Percentiles rank a stretch among this genome's conserved stretches.
phyloP scores from a whole-genome alignment of 176 grass and related monocot genomes.

The Zea mays region Zm-B73-REFERENCE-NAM-5.0 NC_050101.1:163478001-163478500 shows the following conservation, averaged over 20 bases:
- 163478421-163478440: conserved; percentile 50
- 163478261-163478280: conserved; percentile 35
- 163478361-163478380: conserved; percentile 11
- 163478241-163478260: conserved; percentile 10
- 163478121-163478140: too few relatives aligned
- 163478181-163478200: conserved; percentile 12
- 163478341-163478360: conserved; percentile 1
- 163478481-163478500: conserved; percentile 33
- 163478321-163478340: conserved; percentile 41
- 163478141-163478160: conserved; percentile 27
- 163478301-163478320: conserved; percentile 26
- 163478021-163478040: too few relatives aligned
- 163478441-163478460: conserved; percentile 29
- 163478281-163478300: conserved; percentile 15
- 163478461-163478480: conserved; percentile 29
- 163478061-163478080: too few relatives aligned
- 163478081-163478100: too few relatives aligned
- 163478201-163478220: conserved; percentile 25
- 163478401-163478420: conserved; percentile 9
- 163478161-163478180: conserved; percentile 36
- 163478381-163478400: conserved; percentile 14
- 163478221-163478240: conserved; percentile 4
- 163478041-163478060: too few relatives aligned
- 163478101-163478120: too few relatives aligned
- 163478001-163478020: too few relatives aligned